Conservation (phyloP, 2,329 filamentous ascomycete genomes). For the Stenocarpella maydis region DNA sequence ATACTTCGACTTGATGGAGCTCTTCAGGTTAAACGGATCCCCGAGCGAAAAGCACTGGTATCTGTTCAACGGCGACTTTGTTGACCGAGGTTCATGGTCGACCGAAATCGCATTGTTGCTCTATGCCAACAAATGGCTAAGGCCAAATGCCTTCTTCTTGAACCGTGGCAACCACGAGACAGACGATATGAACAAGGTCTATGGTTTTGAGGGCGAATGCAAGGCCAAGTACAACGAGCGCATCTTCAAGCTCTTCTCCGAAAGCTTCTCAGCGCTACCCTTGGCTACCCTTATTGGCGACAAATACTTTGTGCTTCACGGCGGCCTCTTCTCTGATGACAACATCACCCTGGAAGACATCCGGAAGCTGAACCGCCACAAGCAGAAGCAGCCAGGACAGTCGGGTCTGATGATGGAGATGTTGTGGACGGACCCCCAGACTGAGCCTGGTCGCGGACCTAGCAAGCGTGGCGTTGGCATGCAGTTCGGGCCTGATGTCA, state of each 20-base stretch:
- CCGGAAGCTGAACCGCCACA: constrained; percentile 88
- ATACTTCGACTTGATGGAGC: constrained; percentile 96
- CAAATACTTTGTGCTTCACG: constrained; percentile 92
- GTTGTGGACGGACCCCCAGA: constrained; percentile 98
- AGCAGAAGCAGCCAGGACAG: constrained; percentile 92
- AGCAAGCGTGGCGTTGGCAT: constrained; percentile 97
- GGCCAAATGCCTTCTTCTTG: constrained; percentile 87
- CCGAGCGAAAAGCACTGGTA: constrained; percentile 90
- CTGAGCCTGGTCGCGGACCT: constrained; percentile 83
- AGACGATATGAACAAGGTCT: constrained; percentile 98
- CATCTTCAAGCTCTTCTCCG: constrained; percentile 96
- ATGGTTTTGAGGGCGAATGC: constrained; percentile 98
- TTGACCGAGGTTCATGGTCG: constrained; percentile 97
- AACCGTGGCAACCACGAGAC: constrained; percentile 99
- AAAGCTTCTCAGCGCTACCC: constrained; percentile 94
- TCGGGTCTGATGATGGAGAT: constrained; percentile 99
- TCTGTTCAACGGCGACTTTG: constrained; percentile 98
- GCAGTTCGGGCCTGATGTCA: constrained; percentile 96
- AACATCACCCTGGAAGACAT: constrained; percentile 92
- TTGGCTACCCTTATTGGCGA: constrained; percentile 90
- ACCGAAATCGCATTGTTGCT: constrained; percentile 94
- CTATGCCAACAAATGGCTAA: constrained; percentile 97
- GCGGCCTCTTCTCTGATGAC: constrained; percentile 95
- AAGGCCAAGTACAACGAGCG: constrained; percentile 96
- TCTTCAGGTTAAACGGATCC: constrained; percentile 89